Evolutionary conservation across 2,329 filamentous ascomycete genomes (phyloP), one percentile per base, ranked within the genome.

Genomic region (Neopestalotiopsis sp.): DNA sequence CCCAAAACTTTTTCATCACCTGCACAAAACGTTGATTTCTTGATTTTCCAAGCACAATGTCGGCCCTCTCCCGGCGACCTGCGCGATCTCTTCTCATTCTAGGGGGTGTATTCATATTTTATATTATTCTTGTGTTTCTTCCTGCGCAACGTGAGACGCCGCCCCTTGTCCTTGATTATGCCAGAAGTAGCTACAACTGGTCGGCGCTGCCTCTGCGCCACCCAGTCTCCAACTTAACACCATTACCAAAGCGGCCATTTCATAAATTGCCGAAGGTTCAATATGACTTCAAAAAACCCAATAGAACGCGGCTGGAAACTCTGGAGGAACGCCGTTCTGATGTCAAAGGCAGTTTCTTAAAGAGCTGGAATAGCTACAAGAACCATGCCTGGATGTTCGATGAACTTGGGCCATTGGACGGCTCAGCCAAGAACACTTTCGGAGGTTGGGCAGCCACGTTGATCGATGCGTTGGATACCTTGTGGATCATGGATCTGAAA

Each of bases 401-500:
- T 70, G 86, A 89, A 75, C 75, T 89, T 6, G 75, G 77, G 38
- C 86, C 86, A 13, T 78, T 88, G 3, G 81, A 80, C 28, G 85
- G 85, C 56, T 74, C 74, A n/a, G 80, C 75, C 24, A 85, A 82
- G 69, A 82, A 86, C 68, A 77, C 79, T 0, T 88, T 88, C 72
- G 85, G 86, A 13, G 84, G 85, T 17, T 89, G 87, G 83, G 88
- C 83, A 0, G 89, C 88, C 2, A 90, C 88, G 0, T 76, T 91
- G 64, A 84, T 91, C 30, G 89, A 91, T 74, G 79, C 84, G 0
- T 81, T 91, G 65, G 89, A 91, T 70, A 89, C 88, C 0, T 83
- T 91, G 2, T 87, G 84, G 82, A 90, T 91, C 61, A 89, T 91
- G 88, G 88, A 79, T 7, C 77, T 90, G 57, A 78, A 83, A 34